Conservation (phyloP, 2,329 filamentous ascomycete genomes). For the Microcyclospora tardicrescens region DNA sequence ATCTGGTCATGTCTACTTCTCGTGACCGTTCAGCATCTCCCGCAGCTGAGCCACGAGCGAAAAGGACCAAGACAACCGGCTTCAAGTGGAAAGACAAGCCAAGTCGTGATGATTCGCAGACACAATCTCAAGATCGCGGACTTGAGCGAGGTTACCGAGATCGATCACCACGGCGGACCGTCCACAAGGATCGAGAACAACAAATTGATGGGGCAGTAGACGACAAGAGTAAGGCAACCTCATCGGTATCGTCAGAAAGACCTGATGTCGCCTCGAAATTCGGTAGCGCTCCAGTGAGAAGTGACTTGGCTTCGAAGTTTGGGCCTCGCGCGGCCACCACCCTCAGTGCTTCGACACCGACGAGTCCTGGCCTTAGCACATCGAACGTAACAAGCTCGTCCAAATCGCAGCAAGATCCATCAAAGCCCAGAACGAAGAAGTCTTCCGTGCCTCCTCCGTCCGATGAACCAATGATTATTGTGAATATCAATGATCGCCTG, state of each 20-base stretch:
- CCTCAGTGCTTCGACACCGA: not conserved
- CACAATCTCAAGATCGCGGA: conserved; percentile 11
- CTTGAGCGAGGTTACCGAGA: conserved; percentile 23
- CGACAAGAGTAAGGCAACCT: conserved; percentile 5
- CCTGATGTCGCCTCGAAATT: too few relatives aligned
- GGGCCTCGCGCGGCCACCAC: not conserved
- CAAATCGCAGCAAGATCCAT: conserved; percentile 2
- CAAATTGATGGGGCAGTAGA: conserved; percentile 3
- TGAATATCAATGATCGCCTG: conserved; percentile 86
- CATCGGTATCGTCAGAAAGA: too few relatives aligned
- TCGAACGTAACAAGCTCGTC: conserved; percentile 7
- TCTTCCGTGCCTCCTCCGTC: conserved; percentile 3
- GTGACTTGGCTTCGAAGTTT: not conserved
- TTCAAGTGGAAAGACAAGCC: conserved; percentile 27
- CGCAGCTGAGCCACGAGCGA: conserved; percentile 1
- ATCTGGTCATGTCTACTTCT: too few relatives aligned
- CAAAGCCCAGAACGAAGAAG: conserved; percentile 10
- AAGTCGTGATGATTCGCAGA: conserved; percentile 10
- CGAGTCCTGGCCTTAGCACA: conserved; percentile 8
- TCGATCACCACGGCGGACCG: conserved; percentile 19
- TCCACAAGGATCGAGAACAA: conserved; percentile 12
- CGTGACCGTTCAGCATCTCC: too few relatives aligned
- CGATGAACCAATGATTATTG: conserved; percentile 67
- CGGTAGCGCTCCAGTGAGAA: not conserved
- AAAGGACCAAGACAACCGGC: conserved; percentile 21